Percentiles rank a stretch among this genome's conserved stretches.
These are phyloP conservation scores for Sporothrix protearum DNA, from an alignment of 2,329 filamentous ascomycete genomes.

Conservation along the genomic window DNA sequence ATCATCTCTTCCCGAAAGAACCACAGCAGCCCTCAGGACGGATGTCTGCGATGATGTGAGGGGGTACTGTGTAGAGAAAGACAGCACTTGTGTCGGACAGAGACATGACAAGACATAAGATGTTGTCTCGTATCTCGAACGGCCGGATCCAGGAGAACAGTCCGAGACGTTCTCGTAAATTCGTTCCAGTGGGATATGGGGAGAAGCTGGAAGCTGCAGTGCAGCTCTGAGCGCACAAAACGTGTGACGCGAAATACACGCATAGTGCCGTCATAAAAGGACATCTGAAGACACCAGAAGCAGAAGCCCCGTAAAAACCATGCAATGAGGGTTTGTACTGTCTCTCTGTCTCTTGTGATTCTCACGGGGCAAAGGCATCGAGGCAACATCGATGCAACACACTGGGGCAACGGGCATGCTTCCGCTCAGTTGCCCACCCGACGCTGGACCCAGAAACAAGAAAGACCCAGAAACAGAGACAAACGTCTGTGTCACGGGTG, in stretches of 20 bases:
- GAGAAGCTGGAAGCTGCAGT: neutral
- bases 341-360: neutral
- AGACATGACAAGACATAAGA: neutral
- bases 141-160: constrained; percentile 5
- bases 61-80: neutral
- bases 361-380: neutral
- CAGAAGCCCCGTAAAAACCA: neutral
- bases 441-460: neutral
- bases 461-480: neutral
- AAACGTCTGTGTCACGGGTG: neutral
- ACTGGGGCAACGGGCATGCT: neutral
- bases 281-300: neutral
- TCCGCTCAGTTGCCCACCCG: neutral
- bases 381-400: too few species aligned
- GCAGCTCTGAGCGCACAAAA: neutral
- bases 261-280: neutral
- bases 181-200: neutral
- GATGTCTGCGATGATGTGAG: neutral
- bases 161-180: neutral
- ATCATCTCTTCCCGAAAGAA: neutral
- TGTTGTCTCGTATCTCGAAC: constrained; percentile 9
- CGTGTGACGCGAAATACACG: neutral
- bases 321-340: neutral
- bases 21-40: too few species aligned
- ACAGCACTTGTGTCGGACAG: neutral